Percentiles rank a stretch among this genome's conserved stretches.
Conservation (phyloP, 108 stramenopile genomes). For the Pseudonitzschia pungens region DNA sequence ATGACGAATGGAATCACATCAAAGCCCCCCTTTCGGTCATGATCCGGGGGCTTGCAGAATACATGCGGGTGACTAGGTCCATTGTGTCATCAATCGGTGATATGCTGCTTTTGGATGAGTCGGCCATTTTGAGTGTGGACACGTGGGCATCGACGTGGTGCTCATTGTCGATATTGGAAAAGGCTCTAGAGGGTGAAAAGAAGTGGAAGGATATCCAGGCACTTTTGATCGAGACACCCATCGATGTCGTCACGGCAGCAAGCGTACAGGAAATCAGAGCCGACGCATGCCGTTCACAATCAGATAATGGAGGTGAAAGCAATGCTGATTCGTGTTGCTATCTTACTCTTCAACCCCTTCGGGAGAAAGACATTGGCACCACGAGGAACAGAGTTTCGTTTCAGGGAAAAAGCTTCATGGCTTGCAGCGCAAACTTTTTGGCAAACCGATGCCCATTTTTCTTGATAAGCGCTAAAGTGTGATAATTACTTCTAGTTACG, state of each 20-base stretch:
- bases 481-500: no score
- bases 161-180: constrained; percentile 33
- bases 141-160: constrained; percentile 44
- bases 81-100: constrained; percentile 70
- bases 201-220: constrained; percentile 44
- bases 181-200: constrained; percentile 43
- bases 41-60: constrained; percentile 61
- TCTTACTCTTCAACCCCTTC: constrained; percentile 61
- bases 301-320: no score
- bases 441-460: constrained; percentile 39
- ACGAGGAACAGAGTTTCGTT: constrained; percentile 45
- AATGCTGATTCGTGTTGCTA: constrained; percentile 38
- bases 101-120: constrained; percentile 48
- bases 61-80: constrained; percentile 56
- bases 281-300: neutral
- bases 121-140: constrained; percentile 36
- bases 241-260: neutral
- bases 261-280: constrained; percentile 36
- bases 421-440: constrained; percentile 69
- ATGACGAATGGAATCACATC: constrained; percentile 5
- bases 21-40: constrained; percentile 19
- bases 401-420: constrained; percentile 61
- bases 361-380: constrained; percentile 12
- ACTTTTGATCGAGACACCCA: constrained; percentile 13
- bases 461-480: neutral